Conservation (phyloP, 176 grass and related monocot genomes). For the Oryza glumipatula region DNA sequence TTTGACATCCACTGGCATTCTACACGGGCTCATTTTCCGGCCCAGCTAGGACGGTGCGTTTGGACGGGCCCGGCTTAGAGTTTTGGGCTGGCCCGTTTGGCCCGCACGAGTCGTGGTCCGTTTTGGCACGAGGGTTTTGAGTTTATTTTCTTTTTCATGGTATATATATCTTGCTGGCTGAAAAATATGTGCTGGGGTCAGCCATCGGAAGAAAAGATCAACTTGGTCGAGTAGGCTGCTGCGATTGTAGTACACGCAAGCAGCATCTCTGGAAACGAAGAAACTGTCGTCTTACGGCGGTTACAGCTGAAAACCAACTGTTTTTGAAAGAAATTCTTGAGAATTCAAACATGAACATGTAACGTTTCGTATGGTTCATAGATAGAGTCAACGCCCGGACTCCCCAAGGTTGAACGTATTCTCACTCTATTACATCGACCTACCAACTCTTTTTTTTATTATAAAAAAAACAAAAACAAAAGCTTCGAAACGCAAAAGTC, state of each 20-base stretch:
- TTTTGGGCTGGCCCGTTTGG: neutral
- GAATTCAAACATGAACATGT: neutral
- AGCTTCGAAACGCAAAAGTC: constrained; percentile 49
- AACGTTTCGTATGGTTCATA: neutral
- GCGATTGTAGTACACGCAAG: neutral
- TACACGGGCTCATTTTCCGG: neutral
- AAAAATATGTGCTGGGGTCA: neutral
- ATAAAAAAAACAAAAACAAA: neutral
- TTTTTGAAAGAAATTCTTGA: neutral
- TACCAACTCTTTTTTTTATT: neutral
- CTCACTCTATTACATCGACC: neutral
- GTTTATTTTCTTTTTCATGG: neutral
- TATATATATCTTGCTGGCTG: neutral
- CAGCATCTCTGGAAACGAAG: neutral
- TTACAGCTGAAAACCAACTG: neutral
- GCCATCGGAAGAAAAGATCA: neutral
- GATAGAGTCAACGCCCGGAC: neutral
- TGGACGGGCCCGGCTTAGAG: neutral
- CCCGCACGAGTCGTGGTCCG: no score
- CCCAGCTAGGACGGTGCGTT: neutral
- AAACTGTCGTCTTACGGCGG: neutral
- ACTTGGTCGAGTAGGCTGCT: neutral
- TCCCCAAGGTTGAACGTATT: neutral
- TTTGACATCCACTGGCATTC: neutral
- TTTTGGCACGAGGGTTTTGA: no score